Base-by-base conservation (phyloP, 2,329 filamentous ascomycete genomes). In the Akanthomyces uredinophilus region DNA sequence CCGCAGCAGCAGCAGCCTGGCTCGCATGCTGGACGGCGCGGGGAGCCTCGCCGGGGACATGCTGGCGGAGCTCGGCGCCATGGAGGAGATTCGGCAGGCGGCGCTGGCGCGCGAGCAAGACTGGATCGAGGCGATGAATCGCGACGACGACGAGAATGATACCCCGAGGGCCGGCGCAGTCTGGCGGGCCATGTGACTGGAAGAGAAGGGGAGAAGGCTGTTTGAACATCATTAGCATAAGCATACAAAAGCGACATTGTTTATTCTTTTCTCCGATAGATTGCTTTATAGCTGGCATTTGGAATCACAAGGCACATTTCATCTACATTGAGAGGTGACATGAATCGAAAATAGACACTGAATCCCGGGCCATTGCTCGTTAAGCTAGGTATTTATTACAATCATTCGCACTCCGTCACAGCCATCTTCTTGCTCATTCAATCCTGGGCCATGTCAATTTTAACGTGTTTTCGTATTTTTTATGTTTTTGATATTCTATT, bases 61-160 rank as follows among this genome's bases (percentile, higher is more conserved):
- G 86, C 71, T 87, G 50, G 76, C 75, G n/a, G 87, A 89, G 75
- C 73, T 90, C 65, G 72, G 72, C n/a, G 64, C 81, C 63, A 89
- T 90, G 87, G 79, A 79, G 61, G 78, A 81, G 67, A 82, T 90
- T 61, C 85, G 88, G 73, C 75, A 74, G 52, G 84, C 85, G 66
- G 81, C 84, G 5, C 72, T 85, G 58, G 74, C 72, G 52, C 77
- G 79, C 50, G 87, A 90, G 72, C 78, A 79, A 61, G 77, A 76
- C 47, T 88, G 87, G 83, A 82, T 89, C 49, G 77, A 78, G 70
- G 74, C 69, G 62, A 80, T 83, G 75, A 85, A 82, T 67, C 70
- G 77, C 53, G 74, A 75, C 24, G 77, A 74, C 5, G 72, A 75
- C 13, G 72, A 71, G 18, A 73, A 75, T 61, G 68, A 72, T 66